Evolutionary conservation across 106 monocot genomes (phyloP).

Genomic region (Xerophyta viscosa): DNA sequence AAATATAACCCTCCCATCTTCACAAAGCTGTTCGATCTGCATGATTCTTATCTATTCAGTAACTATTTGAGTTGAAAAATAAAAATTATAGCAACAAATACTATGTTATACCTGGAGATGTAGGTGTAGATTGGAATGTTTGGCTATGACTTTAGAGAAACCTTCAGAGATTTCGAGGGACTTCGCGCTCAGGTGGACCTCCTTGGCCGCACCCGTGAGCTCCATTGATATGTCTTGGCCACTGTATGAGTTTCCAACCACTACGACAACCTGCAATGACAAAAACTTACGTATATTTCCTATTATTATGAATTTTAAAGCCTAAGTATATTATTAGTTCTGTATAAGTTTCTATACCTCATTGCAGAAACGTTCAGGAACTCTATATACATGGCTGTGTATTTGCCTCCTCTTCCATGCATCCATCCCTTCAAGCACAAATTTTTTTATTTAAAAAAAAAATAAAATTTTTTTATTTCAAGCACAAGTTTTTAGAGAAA

Average conservation of each 20-base stretch:
- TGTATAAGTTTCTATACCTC: slow-evolving; percentile 51
- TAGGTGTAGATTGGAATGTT: slow-evolving; percentile 33
- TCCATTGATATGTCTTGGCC: slow-evolving; percentile 65
- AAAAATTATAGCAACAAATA: neutral
- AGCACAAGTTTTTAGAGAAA: no score
- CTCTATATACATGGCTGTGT: slow-evolving; percentile 60
- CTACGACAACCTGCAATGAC: slow-evolving; percentile 38
- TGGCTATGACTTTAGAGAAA: slow-evolving; percentile 31
- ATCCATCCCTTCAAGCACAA: slow-evolving; percentile 32
- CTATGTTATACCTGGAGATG: slow-evolving; percentile 25
- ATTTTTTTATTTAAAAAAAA: neutral
- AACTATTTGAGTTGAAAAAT: neutral
- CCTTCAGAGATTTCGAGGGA: slow-evolving; percentile 39
- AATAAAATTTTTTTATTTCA: no score
- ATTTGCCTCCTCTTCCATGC: slow-evolving; percentile 55
- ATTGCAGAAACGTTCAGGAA: slow-evolving; percentile 35
- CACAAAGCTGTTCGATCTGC: slow-evolving; percentile 38
- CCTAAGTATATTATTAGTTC: no score
- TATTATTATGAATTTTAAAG: no score
- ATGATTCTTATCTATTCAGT: neutral
- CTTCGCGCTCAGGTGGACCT: slow-evolving; percentile 52
- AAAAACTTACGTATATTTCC: no score
- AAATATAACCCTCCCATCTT: slow-evolving; percentile 51
- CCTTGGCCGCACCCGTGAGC: slow-evolving; percentile 34
- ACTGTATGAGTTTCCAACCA: slow-evolving; percentile 52